Evolutionary conservation across 306 rosid genomes (phyloP).

Genomic region (Glycine soja): DNA sequence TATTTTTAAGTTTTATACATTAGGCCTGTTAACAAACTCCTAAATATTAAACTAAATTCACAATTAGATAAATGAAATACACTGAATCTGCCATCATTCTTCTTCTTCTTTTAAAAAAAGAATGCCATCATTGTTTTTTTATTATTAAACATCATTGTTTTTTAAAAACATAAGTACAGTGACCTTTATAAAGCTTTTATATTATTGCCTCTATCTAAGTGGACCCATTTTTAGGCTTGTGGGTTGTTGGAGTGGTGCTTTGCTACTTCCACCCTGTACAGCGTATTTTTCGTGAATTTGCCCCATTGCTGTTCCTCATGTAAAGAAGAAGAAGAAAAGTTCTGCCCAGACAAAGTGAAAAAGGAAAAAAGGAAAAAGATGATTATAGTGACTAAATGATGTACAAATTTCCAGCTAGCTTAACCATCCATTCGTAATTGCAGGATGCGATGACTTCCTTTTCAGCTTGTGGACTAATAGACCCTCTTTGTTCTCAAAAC

Average conservation of each 20-base stretch:
- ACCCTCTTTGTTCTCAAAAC: constrained; percentile 54
- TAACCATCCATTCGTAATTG: constrained; percentile 34
- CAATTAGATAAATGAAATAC: not conserved
- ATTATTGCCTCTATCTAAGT: not conserved
- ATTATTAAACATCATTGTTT: no score
- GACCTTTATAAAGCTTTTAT: not conserved
- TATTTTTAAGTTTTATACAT: not conserved
- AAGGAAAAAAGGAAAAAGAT: not conserved
- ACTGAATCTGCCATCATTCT: not conserved
- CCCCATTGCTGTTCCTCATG: not conserved
- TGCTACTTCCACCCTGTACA: not conserved
- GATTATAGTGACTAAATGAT: not conserved
- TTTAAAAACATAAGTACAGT: not conserved
- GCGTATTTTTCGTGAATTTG: not conserved
- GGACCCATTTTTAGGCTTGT: not conserved
- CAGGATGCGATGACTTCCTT: constrained; percentile 67
- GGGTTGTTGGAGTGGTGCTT: constrained; percentile 11
- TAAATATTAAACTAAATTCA: not conserved
- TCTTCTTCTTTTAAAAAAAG: not conserved
- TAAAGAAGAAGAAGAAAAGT: not conserved
- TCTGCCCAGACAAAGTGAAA: not conserved
- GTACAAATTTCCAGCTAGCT: not conserved
- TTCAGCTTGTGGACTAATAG: constrained; percentile 58
- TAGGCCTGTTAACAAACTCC: not conserved
- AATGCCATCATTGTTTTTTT: not conserved